Evolutionary conservation across 305 asterid species (phyloP).

Genomic region (Solanum chacoense): DNA sequence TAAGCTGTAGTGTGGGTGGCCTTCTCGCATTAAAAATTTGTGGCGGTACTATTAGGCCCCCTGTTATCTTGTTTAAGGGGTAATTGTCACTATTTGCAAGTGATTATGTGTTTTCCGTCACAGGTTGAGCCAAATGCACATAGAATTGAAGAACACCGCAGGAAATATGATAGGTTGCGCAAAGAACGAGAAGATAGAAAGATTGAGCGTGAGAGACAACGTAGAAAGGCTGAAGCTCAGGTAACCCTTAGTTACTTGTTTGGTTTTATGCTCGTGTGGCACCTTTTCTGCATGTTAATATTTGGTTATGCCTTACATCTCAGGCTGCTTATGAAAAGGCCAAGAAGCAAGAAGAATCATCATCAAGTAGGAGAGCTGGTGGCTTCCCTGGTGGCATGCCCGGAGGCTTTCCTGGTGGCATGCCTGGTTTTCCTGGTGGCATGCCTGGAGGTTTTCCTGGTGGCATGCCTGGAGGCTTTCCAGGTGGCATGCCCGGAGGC

Average conservation of each 20-base stretch:
- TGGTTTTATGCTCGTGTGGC: neutral
- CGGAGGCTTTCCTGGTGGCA: conserved; percentile 7
- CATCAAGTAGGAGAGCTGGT: conserved; percentile 53
- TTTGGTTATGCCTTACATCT: neutral
- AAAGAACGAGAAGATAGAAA: conserved; percentile 74
- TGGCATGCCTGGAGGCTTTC: conserved; percentile 3
- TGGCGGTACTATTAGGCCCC: neutral
- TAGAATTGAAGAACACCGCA: conserved; percentile 80
- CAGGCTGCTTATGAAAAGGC: conserved; percentile 94
- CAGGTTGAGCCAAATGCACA: conserved; percentile 93
- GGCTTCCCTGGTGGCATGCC: conserved; percentile 27
- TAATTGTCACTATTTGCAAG: neutral
- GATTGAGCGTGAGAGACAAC: conserved; percentile 60
- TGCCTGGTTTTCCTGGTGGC: conserved; percentile 22
- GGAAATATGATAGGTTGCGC: conserved; percentile 78
- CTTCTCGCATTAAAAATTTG: neutral
- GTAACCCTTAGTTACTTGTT: conserved; percentile 18
- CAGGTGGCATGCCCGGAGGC: conserved; percentile 34
- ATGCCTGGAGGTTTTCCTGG: conserved; percentile 1
- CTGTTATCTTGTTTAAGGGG: neutral
- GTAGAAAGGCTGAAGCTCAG: conserved; percentile 89
- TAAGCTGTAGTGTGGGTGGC: neutral
- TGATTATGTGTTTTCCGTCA: neutral
- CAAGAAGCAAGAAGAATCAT: conserved; percentile 69
- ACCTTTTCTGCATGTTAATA: neutral